Base-by-base conservation (phyloP, 345 rosid species). In the Pistacia atlantica region DNA sequence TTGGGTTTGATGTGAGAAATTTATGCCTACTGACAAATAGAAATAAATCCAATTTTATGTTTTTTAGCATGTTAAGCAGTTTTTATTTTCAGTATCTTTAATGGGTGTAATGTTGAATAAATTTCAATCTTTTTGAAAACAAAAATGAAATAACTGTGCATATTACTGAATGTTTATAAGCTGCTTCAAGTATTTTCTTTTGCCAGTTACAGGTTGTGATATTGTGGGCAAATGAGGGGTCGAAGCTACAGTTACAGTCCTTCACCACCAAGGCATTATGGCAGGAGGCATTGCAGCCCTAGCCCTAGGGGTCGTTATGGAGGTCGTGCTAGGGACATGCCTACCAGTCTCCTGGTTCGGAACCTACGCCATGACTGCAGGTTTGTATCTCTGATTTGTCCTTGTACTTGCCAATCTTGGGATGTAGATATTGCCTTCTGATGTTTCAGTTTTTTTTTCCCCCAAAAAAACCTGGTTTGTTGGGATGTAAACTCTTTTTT, bases 211-310 rank as follows among this genome's bases (percentile, higher is more conserved):
- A 73, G 77, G 46, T 64, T 61, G 59, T 69, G 52, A 65, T 48
- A 45, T 70, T 42, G 45, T 25, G 64, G 72, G 22, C 18, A 61
- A 83, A 91, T 90, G 97, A 88, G 90, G 86, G 89, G 92, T 31
- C 87, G 97, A 82, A 88, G 93, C 72, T 89, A 86, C 79, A 89
- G 97, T 84, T 92, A 92, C 87, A 92, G 97, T 74, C 99, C 97
- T 54, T 95, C 96, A 56, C 94, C 96, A 11, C 87, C 93, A 8
- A 87, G 97, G 89, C 80, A 78, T 57, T 87, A 85, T 79, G 81
- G 89, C 59, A 86, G 93, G 85, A 89, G 92, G 73, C 77, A 35
- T 63, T 79, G 84, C 57, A 95, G 93, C 83, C 92, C 97, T 66
- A 93, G 88, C 83, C 97, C 97, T 0, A 82, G 87, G 80, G 89